Evolutionary conservation across 495 filamentous ascomycete genomes (phyloP), one percentile per base, ranked within the genome.

Genomic region (Penicillium malachiteum): DNA sequence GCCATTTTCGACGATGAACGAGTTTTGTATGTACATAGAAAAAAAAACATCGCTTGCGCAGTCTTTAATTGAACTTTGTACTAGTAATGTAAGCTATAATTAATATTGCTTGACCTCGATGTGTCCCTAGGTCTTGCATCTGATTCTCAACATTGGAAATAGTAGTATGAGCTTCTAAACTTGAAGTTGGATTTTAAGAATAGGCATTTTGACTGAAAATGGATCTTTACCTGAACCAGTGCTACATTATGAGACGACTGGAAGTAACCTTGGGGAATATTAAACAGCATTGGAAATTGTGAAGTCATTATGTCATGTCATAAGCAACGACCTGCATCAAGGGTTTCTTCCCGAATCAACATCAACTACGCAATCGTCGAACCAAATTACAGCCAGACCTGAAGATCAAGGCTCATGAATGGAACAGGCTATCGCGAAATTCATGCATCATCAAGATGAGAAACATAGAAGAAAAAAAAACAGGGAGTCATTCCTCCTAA

Each of bases 1-100:
- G 46, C 14, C 50, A 52, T 56, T 52, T 13, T 32, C 54, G 45
- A 51, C 21, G 49, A 55, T 54, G 45, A 38, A 59, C 41, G 54
- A 58, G 42, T 53, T 50, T 50, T 52, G 57, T 50, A 65, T 68
- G 65, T 68, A 68, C 43, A 68, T 65, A 68, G 59, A 60, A 21
- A 55, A 58, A 51, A 52, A 42, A 38, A 13, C 39, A 26, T 30
- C 39, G 21, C 21, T 41, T n/a, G 30, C 30, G 14, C 31, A 5
- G 2, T 38, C 32, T n/a, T 9, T 49, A 18, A 13, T 11, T 37
- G 2, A 10, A 3, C 12, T 37, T 37, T 13, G 34, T 37, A 5
- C 33, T 34, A 34, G n/a, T n/a, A 26, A 26, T 26, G 21, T 26
- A 26, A 26, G 21, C 2, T 26, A 26, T 26, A 26, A 26, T 26